A percentile compares a stretch with the other conserved stretches of the same genome.
These are phyloP conservation scores for Candida glucosophila DNA, from an alignment of 1,139 yeast genomes.

Conservation along the genomic window DNA sequence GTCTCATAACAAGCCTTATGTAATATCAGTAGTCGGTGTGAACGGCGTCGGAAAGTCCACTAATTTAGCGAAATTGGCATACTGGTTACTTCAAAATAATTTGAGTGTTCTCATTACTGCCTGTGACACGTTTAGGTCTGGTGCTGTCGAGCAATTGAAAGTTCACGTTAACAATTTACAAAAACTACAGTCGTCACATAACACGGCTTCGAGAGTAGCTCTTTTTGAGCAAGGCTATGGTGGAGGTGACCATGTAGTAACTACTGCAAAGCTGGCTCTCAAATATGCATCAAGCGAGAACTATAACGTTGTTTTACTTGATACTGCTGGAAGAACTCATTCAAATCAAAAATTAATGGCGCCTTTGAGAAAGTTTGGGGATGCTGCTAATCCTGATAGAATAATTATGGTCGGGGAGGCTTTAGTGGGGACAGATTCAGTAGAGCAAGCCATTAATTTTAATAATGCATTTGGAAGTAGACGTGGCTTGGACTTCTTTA, in stretches of 20 bases:
- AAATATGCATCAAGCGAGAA: constrained; percentile 47
- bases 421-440: constrained; percentile 93
- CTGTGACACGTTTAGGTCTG: constrained; percentile 95
- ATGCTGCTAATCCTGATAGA: constrained; percentile 91
- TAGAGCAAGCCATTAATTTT: constrained; percentile 88
- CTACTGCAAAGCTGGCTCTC: constrained; percentile 91
- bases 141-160: constrained; percentile 93
- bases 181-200: constrained; percentile 27
- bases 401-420: constrained; percentile 99
- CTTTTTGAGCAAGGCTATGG: constrained; percentile 94
- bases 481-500: constrained; percentile 79
- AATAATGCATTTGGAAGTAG: constrained; percentile 90
- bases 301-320: constrained; percentile 85
- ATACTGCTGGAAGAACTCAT: constrained; percentile 97
- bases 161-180: constrained; percentile 85
- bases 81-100: constrained; percentile 89
- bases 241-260: constrained; percentile 86
- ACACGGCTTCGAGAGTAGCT: constrained; percentile 53
- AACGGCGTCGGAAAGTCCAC: constrained; percentile 98
- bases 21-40: constrained; percentile 93
- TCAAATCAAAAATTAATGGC: constrained; percentile 95
- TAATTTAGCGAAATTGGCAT: constrained; percentile 86
- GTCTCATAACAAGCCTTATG: constrained; percentile 69
- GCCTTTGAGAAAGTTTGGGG: constrained; percentile 89
- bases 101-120: constrained; percentile 87